Conservation (phyloP, 2,329 filamentous ascomycete species). For the Periconia sp. region DNA sequence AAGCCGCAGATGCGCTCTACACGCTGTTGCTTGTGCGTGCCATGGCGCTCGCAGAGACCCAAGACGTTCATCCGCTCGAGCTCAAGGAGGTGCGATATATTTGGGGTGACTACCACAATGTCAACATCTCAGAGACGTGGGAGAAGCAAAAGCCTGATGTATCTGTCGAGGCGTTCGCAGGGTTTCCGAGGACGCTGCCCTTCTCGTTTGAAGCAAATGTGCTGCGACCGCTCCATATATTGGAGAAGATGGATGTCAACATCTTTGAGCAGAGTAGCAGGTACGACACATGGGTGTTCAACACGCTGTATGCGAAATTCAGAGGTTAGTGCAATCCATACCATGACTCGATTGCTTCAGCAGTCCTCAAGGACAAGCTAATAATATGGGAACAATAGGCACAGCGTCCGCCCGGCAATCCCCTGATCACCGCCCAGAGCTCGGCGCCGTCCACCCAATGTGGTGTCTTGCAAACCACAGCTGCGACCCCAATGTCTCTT, state of each 20-base stretch:
- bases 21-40: conserved; percentile 61
- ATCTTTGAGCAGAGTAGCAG: conserved; percentile 60
- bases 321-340: conserved; percentile 57
- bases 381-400: conserved; percentile 8
- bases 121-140: too few species aligned
- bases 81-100: conserved; percentile 64
- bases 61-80: conserved; percentile 60
- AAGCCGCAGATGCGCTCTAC: conserved; percentile 63
- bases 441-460: conserved; percentile 89
- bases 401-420: conserved; percentile 79
- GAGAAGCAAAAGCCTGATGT: background rate
- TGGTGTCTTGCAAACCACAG: conserved; percentile 98
- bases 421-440: conserved; percentile 79
- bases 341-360: background rate
- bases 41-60: conserved; percentile 63
- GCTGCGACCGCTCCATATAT: conserved; percentile 71
- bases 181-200: conserved; percentile 62
- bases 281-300: conserved; percentile 81
- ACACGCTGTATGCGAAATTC: conserved; percentile 91
- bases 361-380: background rate
- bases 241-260: conserved; percentile 84
- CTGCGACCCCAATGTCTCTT: conserved; percentile 90
- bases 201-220: conserved; percentile 80
- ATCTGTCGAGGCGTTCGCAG: conserved; percentile 23
- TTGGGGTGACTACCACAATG: conserved; percentile 62